Conservation (phyloP, 371 early-diverging fungal species). For the Haplosporangium sp. region DNA sequence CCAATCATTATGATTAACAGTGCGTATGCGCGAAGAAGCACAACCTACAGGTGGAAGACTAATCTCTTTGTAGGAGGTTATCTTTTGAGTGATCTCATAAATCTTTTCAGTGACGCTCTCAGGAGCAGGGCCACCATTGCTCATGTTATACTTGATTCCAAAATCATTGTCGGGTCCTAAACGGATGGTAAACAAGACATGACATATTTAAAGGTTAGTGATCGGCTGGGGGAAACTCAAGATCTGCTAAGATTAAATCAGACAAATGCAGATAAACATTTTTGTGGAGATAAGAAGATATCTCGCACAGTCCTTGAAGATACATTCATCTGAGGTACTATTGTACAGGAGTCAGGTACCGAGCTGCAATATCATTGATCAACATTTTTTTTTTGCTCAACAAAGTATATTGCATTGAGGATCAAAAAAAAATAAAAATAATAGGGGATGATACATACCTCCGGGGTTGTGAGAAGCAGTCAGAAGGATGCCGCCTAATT, state of each 20-base stretch:
- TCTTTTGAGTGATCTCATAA: slow-evolving; percentile 79
- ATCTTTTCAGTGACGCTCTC: slow-evolving; percentile 94
- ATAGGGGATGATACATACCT: slow-evolving; percentile 57
- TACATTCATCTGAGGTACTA: too few relatives aligned
- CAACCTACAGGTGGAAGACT: slow-evolving; percentile 76
- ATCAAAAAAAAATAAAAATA: background rate
- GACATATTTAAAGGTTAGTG: slow-evolving; percentile 3
- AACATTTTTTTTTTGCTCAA: background rate
- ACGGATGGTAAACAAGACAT: background rate
- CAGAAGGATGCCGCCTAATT: slow-evolving; percentile 88
- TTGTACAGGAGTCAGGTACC: background rate
- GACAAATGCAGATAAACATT: background rate
- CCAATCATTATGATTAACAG: slow-evolving; percentile 32
- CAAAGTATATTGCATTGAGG: background rate
- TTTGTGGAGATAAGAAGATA: background rate
- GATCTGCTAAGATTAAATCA: background rate
- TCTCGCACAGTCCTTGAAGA: background rate
- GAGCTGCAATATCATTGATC: background rate
- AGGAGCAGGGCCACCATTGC: slow-evolving; percentile 97
- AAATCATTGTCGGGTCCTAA: slow-evolving; percentile 94
- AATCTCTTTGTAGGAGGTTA: slow-evolving; percentile 75
- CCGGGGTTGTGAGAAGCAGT: slow-evolving; percentile 99
- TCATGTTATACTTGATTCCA: slow-evolving; percentile 97
- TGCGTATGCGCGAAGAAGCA: background rate
- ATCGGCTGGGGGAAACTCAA: background rate